Conservation (phyloP, 73 alveolate genomes). For the Paramecium caudatum region DNA sequence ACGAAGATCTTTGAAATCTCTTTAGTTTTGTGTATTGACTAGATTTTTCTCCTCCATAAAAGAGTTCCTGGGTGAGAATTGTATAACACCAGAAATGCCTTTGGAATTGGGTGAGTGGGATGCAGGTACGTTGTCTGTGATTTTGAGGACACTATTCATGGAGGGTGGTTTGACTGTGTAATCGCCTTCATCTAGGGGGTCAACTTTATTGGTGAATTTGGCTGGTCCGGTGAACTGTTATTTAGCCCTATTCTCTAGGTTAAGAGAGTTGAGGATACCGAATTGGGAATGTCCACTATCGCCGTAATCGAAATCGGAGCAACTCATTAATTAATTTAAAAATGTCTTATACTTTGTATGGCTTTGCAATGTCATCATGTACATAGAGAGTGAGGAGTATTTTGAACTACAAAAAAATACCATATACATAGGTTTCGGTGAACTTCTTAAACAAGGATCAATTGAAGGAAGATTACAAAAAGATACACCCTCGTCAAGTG, state of each 20-base stretch:
- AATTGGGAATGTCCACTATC: conserved; percentile 38
- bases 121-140: neutral
- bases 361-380: conserved; percentile 53
- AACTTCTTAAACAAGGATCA: conserved; percentile 14
- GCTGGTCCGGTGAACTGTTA: conserved; percentile 43
- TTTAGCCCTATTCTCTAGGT: neutral
- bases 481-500: conserved; percentile 50
- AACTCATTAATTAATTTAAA: neutral
- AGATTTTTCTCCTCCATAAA: neutral
- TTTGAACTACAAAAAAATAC: conserved; percentile 6
- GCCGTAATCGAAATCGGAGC: conserved; percentile 17
- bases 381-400: conserved; percentile 10
- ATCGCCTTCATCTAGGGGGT: neutral
- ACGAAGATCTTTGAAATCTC: neutral
- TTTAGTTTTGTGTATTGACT: neutral
- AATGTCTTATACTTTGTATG: conserved; percentile 60
- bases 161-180: conserved; percentile 34
- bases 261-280: neutral
- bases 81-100: neutral
- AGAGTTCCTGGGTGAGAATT: neutral
- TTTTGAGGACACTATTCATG: neutral
- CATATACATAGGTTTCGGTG: conserved; percentile 16
- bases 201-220: conserved; percentile 33
- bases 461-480: conserved; percentile 23
- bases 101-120: neutral